Evolutionary conservation across 2,329 filamentous ascomycete species (phyloP).

Genomic region (Sphaceloma murrayae): DNA sequence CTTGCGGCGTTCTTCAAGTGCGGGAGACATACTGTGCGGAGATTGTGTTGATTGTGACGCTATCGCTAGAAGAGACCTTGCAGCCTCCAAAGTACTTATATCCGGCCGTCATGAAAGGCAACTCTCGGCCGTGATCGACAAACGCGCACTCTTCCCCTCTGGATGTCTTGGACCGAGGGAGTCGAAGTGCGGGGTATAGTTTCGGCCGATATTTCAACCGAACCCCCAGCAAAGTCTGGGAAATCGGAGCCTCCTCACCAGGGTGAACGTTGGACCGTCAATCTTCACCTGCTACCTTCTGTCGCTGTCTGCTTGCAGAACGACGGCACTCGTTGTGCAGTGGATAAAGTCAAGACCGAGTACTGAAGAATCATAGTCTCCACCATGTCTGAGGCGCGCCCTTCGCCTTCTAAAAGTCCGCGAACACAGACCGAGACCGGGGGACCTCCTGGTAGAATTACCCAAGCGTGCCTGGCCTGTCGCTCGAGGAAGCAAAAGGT

Average conservation of each 20-base stretch:
- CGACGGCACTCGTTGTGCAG: no score
- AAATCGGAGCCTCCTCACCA: no score
- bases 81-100: background rate
- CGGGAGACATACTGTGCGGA: conserved; percentile 10
- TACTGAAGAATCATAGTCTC: no score
- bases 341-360: no score
- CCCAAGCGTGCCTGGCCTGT: conserved; percentile 8
- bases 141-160: no score
- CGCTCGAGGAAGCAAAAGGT: conserved; percentile 13
- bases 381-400: no score
- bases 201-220: background rate
- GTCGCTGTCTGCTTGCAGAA: no score
- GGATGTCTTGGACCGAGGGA: no score
- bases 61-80: background rate
- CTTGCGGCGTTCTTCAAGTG: background rate
- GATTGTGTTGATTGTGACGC: background rate
- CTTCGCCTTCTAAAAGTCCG: background rate
- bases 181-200: background rate
- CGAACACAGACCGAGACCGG: background rate
- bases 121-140: background rate
- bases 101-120: background rate
- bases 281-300: no score
- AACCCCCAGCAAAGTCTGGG: no score
- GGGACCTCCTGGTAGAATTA: background rate
- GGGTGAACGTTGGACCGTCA: no score